phyloP scores from a whole-genome alignment of 2,329 filamentous ascomycete genomes.

The Herpotrichia juniperi region DNA sequence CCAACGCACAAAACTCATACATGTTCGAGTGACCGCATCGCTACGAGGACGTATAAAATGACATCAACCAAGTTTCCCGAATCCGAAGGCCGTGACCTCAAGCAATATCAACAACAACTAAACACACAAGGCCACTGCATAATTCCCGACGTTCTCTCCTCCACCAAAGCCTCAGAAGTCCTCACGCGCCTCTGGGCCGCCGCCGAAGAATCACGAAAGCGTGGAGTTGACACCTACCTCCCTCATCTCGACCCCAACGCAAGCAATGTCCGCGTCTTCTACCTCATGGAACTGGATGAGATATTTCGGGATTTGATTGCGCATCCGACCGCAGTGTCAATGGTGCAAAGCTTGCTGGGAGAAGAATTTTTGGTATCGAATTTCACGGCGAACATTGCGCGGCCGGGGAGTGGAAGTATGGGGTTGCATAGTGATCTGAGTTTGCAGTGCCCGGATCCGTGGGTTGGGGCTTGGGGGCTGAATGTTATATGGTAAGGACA shows the following conservation, averaged over 20 bases:
- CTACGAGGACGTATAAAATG: conserved; percentile 2
- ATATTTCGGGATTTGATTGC: conserved; percentile 35
- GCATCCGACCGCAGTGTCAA: conserved; percentile 31
- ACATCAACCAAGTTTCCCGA: conserved; percentile 15
- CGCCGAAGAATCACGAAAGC: conserved; percentile 18
- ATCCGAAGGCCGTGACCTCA: conserved; percentile 14
- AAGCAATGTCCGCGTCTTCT: conserved; percentile 38
- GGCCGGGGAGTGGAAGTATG: conserved; percentile 35
- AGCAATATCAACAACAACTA: conserved; percentile 16
- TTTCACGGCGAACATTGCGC: conserved; percentile 46
- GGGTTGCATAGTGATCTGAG: conserved; percentile 43
- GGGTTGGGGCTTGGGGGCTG: conserved; percentile 25
- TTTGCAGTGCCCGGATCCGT: conserved; percentile 41
- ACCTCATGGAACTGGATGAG: conserved; percentile 36
- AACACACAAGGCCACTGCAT: conserved; percentile 31
- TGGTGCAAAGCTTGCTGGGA: conserved; percentile 36
- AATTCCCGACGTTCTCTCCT: conserved; percentile 28
- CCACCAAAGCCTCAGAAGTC: conserved; percentile 18
- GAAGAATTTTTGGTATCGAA: conserved; percentile 41
- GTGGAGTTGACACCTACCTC: conserved; percentile 27
- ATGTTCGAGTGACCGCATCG: neutral
- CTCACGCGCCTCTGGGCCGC: conserved; percentile 32
- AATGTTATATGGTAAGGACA: conserved; percentile 34
- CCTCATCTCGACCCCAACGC: conserved; percentile 35
- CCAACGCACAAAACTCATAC: neutral